Evolutionary conservation across 2,329 filamentous ascomycete genomes (phyloP).

Genomic region (Phaeoacremonium minimum): DNA sequence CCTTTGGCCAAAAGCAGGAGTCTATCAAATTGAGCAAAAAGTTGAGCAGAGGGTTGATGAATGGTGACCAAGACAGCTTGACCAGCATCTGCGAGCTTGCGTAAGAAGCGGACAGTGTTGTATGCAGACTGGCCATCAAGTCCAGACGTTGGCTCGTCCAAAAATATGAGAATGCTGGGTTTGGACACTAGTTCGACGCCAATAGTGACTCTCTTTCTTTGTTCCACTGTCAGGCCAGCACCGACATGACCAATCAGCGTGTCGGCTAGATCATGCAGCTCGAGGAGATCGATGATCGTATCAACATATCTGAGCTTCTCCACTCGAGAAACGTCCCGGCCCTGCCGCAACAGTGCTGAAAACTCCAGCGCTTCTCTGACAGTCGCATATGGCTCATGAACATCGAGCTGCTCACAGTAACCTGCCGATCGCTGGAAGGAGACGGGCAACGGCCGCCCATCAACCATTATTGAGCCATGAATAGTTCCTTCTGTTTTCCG

Average conservation of each 20-base stretch:
- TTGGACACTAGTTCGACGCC: conserved; percentile 72
- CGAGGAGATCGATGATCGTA: conserved; percentile 64
- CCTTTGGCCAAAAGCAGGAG: conserved; percentile 50
- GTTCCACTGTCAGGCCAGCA: conserved; percentile 50
- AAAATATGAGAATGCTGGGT: conserved; percentile 66
- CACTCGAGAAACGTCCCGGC: conserved; percentile 47
- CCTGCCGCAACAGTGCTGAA: conserved; percentile 62
- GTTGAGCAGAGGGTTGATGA: conserved; percentile 36
- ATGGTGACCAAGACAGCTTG: conserved; percentile 40
- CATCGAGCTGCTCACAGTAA: conserved; percentile 68
- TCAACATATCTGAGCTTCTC: conserved; percentile 76
- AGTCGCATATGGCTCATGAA: conserved; percentile 62
- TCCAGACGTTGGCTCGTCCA: conserved; percentile 73
- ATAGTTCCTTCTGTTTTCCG: conserved; percentile 65
- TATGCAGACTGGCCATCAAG: conserved; percentile 70
- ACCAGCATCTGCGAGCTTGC: conserved; percentile 50
- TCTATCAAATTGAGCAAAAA: conserved; percentile 43
- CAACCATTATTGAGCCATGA: conserved; percentile 32
- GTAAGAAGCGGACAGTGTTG: conserved; percentile 65
- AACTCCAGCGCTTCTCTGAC: conserved; percentile 66
- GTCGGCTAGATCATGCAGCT: conserved; percentile 65
- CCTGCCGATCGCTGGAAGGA: conserved; percentile 68
- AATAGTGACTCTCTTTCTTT: conserved; percentile 59
- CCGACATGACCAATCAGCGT: conserved; percentile 68
- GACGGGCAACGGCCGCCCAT: conserved; percentile 57